Evolutionary conservation across 306 rosid genomes (phyloP), one percentile per base, ranked within the genome.

Genomic region (Boehmeria nivea): DNA sequence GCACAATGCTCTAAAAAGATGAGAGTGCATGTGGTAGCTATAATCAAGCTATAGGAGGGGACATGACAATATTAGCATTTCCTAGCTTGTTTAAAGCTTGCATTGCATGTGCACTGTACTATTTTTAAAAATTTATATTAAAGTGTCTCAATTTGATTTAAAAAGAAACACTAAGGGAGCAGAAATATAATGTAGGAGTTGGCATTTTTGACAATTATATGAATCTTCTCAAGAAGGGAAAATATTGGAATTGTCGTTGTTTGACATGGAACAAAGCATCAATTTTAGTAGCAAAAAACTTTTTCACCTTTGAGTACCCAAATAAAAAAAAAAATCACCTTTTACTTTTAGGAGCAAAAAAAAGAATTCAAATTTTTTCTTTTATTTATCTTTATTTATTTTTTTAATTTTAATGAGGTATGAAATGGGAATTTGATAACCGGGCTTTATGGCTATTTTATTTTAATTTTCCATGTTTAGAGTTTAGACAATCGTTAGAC

Each of bases 61-160:
- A 60, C 70, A 71, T 55, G 72, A 65, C 66, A 48, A 66, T 67
- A 50, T 51, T n/a, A 40, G 57, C 62, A 64, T 71, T 64, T 63
- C 60, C 50, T 66, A 64, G 55, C 77, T 70, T 73, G 66, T 61
- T 64, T 68, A 77, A 75, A 72, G 72, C 67, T 51, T n/a, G n/a
- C n/a, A n/a, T 37, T 43, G 80, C 84, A 81, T 81, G 82, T 82
- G 94, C 71, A 31, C 36, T 66, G 73, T 74, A 74, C 80, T 58
- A 65, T 71, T 65, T 16, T 71, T 68, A 53, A 15, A 47, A 42
- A 39, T 53, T 44, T 17, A 40, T 37, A 37, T 44, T 21, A 6
- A 23, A 24, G 8, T 18, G 36, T 11, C 37, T 43, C 63, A 22
- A 24, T 13, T 23, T 11, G 10, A 24, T 25, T 38, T 38, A 8